A percentile compares a stretch with the other conserved stretches of the same genome.
These are phyloP conservation scores for Curvularia lunata DNA, from an alignment of 2,329 filamentous ascomycete species.

Conservation along the genomic window DNA sequence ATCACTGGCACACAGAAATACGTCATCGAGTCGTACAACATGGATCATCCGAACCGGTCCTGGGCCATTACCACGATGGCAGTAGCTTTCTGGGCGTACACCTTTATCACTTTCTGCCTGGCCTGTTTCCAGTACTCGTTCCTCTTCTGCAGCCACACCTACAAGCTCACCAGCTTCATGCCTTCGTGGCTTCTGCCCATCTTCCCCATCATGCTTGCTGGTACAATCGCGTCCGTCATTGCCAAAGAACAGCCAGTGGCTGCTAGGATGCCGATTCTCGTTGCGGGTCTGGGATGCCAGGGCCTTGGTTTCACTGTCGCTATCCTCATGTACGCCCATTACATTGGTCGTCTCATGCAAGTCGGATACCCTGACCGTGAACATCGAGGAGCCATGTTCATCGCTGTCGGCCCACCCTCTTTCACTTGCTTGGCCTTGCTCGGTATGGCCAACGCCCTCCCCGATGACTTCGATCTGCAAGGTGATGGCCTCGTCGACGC, in stretches of 20 bases:
- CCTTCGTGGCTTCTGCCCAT: conserved; percentile 77
- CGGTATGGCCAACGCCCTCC: conserved; percentile 67
- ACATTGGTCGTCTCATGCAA: conserved; percentile 74
- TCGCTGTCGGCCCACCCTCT: conserved; percentile 75
- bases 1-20: conserved; percentile 52
- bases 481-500: conserved; percentile 56
- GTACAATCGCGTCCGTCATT: conserved; percentile 73
- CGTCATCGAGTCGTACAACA: conserved; percentile 40
- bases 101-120: conserved; percentile 49
- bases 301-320: conserved; percentile 73
- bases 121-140: conserved; percentile 63
- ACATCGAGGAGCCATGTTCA: conserved; percentile 73
- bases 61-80: conserved; percentile 52
- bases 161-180: conserved; percentile 71
- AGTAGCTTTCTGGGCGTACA: conserved; percentile 54
- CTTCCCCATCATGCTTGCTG: conserved; percentile 75
- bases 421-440: conserved; percentile 75
- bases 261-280: conserved; percentile 66
- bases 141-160: conserved; percentile 66
- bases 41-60: conserved; percentile 48
- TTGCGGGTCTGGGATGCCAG: conserved; percentile 71
- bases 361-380: conserved; percentile 67
- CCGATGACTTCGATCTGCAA: conserved; percentile 55
- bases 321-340: conserved; percentile 74
- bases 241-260: conserved; percentile 64